Base-by-base conservation (phyloP, 352 stramenopile genomes). In the Pythium chondricola region DNA sequence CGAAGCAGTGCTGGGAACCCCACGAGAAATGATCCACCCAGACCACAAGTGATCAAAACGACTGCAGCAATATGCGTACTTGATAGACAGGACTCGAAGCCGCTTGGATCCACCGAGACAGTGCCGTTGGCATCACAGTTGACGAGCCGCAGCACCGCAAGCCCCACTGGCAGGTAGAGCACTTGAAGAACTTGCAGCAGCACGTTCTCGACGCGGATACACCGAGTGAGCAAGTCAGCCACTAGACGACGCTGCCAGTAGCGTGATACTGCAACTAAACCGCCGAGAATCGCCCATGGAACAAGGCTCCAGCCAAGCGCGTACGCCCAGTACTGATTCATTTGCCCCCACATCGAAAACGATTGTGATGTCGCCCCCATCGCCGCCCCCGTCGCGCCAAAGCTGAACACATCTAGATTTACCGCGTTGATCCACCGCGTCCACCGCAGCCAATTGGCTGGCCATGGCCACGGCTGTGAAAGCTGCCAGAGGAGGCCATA, bases 391-490 rank as follows among this genome's bases (percentile, higher is more conserved):
- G 60, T 69, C 14, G 56, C 31, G 18, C 50, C 46, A 51, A 87
- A 85, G 46, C 68, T 84, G 29, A 85, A 69, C 2, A 63, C 31
- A 48, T 88, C 74, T 2, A 76, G 32, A 13, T 68, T 81, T 41
- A 77, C 71, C 24, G 58, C 63, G 49, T 83, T 84, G 0, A 51
- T 46, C 72, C 68, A 85, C 9, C 72, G 72, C 2, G 68, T 85
- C 22, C 54, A 51, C 5, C 24, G 14, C 36, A 85, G 66, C 74
- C 77, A 86, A 9, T 61, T 59, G 32, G 70, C 60, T 8, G 74
- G 77, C 77, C 74, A 86, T 30, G 77, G 77, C 77, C 77, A 88
- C 31, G 74, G 66, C 59, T 88, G 77, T n/a, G 77, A 81, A 35
- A 88, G 59, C 56, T 88, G 77, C 77, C 77, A 88, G 37, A 88